Percentiles rank a stretch among this genome's conserved stretches.
phyloP scores from a whole-genome alignment of 306 rosid genomes.

The Dalbergia oliveri region DNA sequence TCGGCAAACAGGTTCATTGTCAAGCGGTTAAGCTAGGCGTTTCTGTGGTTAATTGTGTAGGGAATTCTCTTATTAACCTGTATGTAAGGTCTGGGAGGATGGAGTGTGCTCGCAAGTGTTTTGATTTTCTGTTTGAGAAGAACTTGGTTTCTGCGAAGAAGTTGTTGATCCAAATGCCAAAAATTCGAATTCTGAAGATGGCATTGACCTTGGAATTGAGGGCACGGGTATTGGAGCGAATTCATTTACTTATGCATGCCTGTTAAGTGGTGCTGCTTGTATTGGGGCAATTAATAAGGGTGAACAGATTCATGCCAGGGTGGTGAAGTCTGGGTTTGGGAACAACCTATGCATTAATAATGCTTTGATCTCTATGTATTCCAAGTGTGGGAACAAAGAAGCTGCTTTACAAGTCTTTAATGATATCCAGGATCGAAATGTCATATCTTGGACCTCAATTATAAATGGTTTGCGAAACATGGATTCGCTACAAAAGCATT shows the following conservation, averaged over 20 bases:
- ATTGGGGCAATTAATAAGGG: conserved; percentile 63
- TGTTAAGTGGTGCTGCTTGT: conserved; percentile 74
- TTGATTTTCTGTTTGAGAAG: conserved; percentile 63
- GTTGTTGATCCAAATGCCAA: conserved; percentile 51
- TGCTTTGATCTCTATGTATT: conserved; percentile 75
- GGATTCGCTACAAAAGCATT: conserved; percentile 65
- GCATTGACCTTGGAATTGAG: conserved; percentile 47
- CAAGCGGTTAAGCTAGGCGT: conserved; percentile 61
- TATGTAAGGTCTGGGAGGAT: conserved; percentile 68
- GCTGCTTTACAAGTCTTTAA: conserved; percentile 63
- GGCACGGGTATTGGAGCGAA: conserved; percentile 53
- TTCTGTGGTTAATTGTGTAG: conserved; percentile 60
- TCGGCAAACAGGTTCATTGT: conserved; percentile 57
- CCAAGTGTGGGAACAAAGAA: conserved; percentile 71
- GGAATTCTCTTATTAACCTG: conserved; percentile 65
- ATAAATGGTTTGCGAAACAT: conserved; percentile 72
- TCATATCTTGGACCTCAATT: conserved; percentile 74
- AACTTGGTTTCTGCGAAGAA: conserved; percentile 53
- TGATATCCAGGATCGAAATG: conserved; percentile 57
- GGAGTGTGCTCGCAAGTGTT: conserved; percentile 63
- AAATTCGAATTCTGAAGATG: conserved; percentile 47
- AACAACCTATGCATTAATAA: conserved; percentile 51
- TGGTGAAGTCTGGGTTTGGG: conserved; percentile 58
- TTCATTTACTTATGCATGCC: conserved; percentile 68
- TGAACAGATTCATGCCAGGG: conserved; percentile 66